These are phyloP conservation scores for Leucocoprinus birnbaumii DNA, from an alignment of 768 basidiomycete genomes.

Conservation along the genomic window DNA sequence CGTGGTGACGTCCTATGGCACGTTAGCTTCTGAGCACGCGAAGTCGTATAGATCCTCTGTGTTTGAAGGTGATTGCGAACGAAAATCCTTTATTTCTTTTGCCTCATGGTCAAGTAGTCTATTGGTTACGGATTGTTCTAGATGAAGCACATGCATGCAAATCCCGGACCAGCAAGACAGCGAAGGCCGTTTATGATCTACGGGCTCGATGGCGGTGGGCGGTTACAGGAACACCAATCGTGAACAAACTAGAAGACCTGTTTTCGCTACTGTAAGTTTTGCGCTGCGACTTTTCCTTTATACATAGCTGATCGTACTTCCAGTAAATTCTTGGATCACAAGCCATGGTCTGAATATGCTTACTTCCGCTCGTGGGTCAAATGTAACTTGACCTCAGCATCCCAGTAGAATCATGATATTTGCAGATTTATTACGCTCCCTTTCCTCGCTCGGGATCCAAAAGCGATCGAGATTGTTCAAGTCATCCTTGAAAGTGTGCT, in stretches of 20 bases:
- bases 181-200: conserved; percentile 85
- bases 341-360: conserved; percentile 77
- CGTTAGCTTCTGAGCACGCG: conserved; percentile 83
- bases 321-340: conserved; percentile 76
- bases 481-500: conserved; percentile 88
- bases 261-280: conserved; percentile 69
- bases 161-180: conserved; percentile 82
- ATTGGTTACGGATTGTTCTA: conserved; percentile 80
- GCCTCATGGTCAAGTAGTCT: conserved; percentile 40
- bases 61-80: conserved; percentile 58
- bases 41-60: conserved; percentile 57
- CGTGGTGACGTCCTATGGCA: conserved; percentile 92
- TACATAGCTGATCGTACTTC: neutral
- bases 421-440: conserved; percentile 85
- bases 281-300: neutral
- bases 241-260: conserved; percentile 90
- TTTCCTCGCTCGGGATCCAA: conserved; percentile 87
- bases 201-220: conserved; percentile 84
- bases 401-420: neutral
- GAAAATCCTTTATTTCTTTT: neutral
- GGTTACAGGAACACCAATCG: conserved; percentile 93
- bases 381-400: neutral
- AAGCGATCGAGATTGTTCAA: conserved; percentile 93
- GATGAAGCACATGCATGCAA: conserved; percentile 98
- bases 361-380: conserved; percentile 83